Base-by-base conservation (phyloP, 371 early-diverging fungal species). In the Rhizomucor pusillus region DNA sequence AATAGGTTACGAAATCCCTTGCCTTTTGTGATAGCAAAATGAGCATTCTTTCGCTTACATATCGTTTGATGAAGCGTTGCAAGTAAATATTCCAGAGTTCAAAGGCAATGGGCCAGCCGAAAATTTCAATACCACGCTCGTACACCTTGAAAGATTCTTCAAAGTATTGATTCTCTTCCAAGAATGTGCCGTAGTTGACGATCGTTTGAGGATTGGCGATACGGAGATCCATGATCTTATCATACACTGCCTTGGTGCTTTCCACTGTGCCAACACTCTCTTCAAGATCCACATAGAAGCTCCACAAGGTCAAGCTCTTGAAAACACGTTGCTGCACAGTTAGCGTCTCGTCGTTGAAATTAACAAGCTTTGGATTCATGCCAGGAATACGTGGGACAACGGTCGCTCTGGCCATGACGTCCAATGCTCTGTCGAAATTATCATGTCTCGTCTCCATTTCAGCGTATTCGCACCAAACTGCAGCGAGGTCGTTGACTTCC, bases 81-180 rank as follows among this genome's bases (percentile, higher is more conserved):
- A 99, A 75, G 69, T 99, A 99, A 24, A 94, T 77, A 67, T 92
- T 95, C 99, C 99, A 99, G 50, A 99, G 75, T 60, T 99, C 99
- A 65, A 94, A 91, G 1, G 98, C 96, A 56, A 95, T 89, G 0
- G 99, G 98, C 73, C 91, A 97, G 5, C 93, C 93, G 67, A 99
- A 98, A 23, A 89, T 72, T 33, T 90, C 94, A 56, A 99, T 93
- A 34, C 98, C 99, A 59, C 95, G 91, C 62, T 99, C 98, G 66
- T 95, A 99, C 1, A 91, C 83, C 63, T 88, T 86, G 82, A 91
- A 99, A 20, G 89, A 85, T 62, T 96, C 99, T 73, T 99, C 99
- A 67, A 86, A 95, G 78, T 88, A 94, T 46, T 85, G 79, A 57
- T 90, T 78, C 51, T 93, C 93, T 63, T 96, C 94, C 61, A 98